Evolutionary conservation across 176 grass and related monocot genomes (phyloP).

Genomic region (Echinochloa phyllopogon): DNA sequence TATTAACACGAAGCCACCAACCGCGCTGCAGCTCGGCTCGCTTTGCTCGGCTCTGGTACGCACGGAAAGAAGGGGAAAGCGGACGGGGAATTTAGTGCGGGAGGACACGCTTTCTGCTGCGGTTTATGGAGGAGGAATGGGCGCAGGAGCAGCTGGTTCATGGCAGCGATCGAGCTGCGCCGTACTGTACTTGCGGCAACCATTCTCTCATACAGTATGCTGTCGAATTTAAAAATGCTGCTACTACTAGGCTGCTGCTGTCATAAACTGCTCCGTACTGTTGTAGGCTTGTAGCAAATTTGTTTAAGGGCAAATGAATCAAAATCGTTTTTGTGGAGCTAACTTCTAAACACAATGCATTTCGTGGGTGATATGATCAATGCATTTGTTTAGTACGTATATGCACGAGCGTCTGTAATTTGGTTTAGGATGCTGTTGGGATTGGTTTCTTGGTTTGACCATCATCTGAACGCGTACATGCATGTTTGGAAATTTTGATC

Average conservation of each 20-base stretch:
- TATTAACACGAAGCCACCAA: conserved; percentile 42
- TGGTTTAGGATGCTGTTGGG: background rate
- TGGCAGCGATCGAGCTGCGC: conserved; percentile 12
- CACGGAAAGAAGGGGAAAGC: background rate
- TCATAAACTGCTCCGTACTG: too few species aligned
- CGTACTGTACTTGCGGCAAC: conserved; percentile 22
- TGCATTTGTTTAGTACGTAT: too few species aligned
- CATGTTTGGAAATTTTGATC: background rate
- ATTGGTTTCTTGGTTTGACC: conserved; percentile 5
- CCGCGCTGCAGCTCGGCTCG: background rate
- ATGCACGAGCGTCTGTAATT: background rate
- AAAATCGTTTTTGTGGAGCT: background rate
- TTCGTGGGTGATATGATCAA: background rate
- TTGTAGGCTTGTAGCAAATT: too few species aligned
- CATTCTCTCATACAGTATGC: background rate
- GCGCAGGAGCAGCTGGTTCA: background rate
- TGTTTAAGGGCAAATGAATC: background rate
- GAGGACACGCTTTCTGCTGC: conserved; percentile 17
- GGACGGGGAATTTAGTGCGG: background rate
- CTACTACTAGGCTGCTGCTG: background rate
- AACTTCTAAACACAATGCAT: background rate
- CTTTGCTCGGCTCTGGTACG: background rate
- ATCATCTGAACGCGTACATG: background rate
- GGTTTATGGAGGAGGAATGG: conserved; percentile 20
- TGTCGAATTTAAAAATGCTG: background rate